Base-by-base conservation (phyloP, 2,329 filamentous ascomycete genomes). In the Chaetomium sp. region DNA sequence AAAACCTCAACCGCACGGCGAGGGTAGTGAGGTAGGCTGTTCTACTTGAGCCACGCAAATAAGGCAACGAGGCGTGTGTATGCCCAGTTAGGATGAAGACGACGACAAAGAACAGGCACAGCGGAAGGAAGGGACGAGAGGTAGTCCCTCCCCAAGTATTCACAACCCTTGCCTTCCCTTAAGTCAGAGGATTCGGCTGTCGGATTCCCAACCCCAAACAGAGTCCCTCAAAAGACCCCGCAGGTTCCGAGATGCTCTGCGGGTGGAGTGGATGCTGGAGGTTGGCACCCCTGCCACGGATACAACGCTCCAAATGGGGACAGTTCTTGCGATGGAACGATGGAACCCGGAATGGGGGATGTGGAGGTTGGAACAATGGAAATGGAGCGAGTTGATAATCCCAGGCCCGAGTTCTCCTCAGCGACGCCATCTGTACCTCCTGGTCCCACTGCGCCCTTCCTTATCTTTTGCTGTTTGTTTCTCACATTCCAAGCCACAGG, bases 171-270 rank as follows among this genome's bases (percentile, higher is more conserved):
- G 13, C 54, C 13, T 23, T 54, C 6, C 6, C 21, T 51, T 51
- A n/a, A 42, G 49, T 42, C 19, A 9, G 35, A 19, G 19, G 27
- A 61, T 16, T 42, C 38, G 38, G 38, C n/a, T n/a, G 38, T n/a
- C 38, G 9, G 12, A 3, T n/a, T 25, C 50, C 38, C 35, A 54
- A 45, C 25, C 38, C 50, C 59, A 27, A 25, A 60, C 23, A 13
- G 10, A 19, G n/a, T 3, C 33, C 25, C 31, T 54, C 21, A 62
- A 61, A 53, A 31, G 38, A 64, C 62, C 57, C 62, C 62, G 62
- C 62, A 60, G 19, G 35, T 9, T 35, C 56, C 51, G n/a, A 53
- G 54, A 47, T 31, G 9, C 19, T 31, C 53, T 13, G 45, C 19
- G 21, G 33, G 54, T 23, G 54, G 60, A 63, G 54, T 53, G n/a